Evolutionary conservation across 129 eudicot species (phyloP).

Genomic region (Artemisia annua): DNA sequence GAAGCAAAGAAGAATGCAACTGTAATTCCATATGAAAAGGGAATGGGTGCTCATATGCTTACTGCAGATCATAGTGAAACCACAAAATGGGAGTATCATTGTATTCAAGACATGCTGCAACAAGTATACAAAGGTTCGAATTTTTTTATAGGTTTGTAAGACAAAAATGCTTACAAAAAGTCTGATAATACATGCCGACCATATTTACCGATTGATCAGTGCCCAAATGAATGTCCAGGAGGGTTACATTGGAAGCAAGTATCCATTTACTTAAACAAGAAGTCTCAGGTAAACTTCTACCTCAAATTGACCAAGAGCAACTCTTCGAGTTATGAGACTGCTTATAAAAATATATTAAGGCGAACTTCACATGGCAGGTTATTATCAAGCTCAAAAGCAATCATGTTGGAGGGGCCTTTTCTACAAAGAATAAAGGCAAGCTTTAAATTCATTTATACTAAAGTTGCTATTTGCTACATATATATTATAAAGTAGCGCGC

Average conservation of each 20-base stretch:
- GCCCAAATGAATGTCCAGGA: conserved; percentile 36
- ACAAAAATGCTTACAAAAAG: not conserved
- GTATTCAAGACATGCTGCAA: conserved; percentile 71
- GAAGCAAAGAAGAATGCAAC: conserved; percentile 70
- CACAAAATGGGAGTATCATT: conserved; percentile 57
- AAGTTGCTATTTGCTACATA: not conserved
- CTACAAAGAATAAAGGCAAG: conserved; percentile 83
- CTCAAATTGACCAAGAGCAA: not conserved
- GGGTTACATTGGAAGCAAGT: conserved; percentile 67
- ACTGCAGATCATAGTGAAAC: conserved; percentile 32
- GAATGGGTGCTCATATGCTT: no score
- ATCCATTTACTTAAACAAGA: conserved; percentile 69
- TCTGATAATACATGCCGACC: not conserved
- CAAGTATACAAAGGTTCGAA: conserved; percentile 62
- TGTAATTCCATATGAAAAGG: conserved; percentile 64
- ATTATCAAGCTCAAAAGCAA: conserved; percentile 65
- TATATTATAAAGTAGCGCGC: not conserved
- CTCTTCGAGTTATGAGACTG: no score
- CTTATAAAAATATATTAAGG: not conserved
- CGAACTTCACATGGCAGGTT: not conserved
- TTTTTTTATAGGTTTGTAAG: not conserved
- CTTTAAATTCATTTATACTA: conserved; percentile 25
- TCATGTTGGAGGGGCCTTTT: conserved; percentile 87
- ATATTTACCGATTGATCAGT: not conserved
- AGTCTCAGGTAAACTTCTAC: conserved; percentile 48